Evolutionary conservation across 306 rosid species (phyloP).

Genomic region (Pachyrhizus erosus): DNA sequence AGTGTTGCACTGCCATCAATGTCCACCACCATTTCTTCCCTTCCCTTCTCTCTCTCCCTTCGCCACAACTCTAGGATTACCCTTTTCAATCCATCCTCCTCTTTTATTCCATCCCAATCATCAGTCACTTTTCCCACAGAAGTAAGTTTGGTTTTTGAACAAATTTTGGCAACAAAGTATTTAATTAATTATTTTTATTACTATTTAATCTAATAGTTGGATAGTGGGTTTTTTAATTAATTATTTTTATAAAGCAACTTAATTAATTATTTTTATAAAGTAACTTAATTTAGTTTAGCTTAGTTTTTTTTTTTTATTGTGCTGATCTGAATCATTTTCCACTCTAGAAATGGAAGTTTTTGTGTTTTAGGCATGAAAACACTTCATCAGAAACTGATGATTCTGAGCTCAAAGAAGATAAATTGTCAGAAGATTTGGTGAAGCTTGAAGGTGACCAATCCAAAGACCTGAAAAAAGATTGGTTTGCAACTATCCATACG

Average conservation of each 20-base stretch:
- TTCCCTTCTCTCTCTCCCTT: constrained; percentile 39
- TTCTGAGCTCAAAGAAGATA: constrained; percentile 44
- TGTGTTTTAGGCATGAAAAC: constrained; percentile 50
- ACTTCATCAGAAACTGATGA: constrained; percentile 40
- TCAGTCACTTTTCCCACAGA: constrained; percentile 30
- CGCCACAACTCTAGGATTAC: constrained; percentile 45
- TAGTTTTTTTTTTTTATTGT: neutral
- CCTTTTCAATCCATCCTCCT: constrained; percentile 30
- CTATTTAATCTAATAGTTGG: constrained; percentile 22
- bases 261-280: constrained; percentile 7
- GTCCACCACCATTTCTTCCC: constrained; percentile 36
- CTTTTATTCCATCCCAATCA: constrained; percentile 27
- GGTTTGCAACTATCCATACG: constrained; percentile 47
- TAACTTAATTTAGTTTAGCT: constrained; percentile 11
- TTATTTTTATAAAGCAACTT: neutral
- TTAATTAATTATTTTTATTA: neutral
- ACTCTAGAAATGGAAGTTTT: constrained; percentile 52
- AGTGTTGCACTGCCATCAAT: constrained; percentile 15
- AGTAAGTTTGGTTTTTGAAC: constrained; percentile 40
- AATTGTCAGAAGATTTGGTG: constrained; percentile 46
- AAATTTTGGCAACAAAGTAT: neutral
- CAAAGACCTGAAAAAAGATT: constrained; percentile 42
- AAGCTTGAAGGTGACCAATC: constrained; percentile 32
- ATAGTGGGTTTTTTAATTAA: neutral
- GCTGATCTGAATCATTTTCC: constrained; percentile 34